phyloP scores from a whole-genome alignment of 2,329 filamentous ascomycete genomes.

The Trematosphaeria pertusa region DNA sequence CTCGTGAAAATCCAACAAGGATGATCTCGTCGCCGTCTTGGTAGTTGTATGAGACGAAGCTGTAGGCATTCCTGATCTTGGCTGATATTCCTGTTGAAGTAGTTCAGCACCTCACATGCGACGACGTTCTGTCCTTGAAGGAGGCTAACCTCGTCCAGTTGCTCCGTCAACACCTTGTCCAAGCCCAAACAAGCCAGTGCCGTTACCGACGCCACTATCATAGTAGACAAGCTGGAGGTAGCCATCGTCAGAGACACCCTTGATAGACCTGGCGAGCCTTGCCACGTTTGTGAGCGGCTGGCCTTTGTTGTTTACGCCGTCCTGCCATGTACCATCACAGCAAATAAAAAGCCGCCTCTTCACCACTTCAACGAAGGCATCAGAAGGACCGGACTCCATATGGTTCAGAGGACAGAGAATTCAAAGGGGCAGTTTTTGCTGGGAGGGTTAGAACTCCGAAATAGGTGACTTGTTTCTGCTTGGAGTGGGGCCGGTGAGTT shows the following conservation, averaged over 20 bases:
- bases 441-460: too few species aligned
- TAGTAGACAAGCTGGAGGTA: not conserved
- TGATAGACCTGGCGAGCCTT: too few species aligned
- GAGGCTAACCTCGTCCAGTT: not conserved
- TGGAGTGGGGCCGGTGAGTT: too few species aligned
- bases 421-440: too few species aligned
- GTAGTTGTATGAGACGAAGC: not conserved
- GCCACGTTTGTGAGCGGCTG: too few species aligned
- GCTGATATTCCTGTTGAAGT: not conserved
- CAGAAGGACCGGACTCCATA: too few species aligned
- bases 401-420: too few species aligned
- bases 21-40: constrained; percentile 41
- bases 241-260: not conserved
- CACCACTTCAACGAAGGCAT: too few species aligned
- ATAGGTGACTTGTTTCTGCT: too few species aligned
- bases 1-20: constrained; percentile 48
- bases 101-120: not conserved
- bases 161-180: not conserved
- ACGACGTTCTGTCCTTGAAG: not conserved
- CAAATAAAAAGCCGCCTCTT: too few species aligned
- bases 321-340: too few species aligned
- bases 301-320: too few species aligned
- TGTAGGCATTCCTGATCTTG: not conserved
- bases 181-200: not conserved
- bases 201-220: not conserved